These are phyloP conservation scores for Colletotrichum simmondsii DNA, from an alignment of 2,329 filamentous ascomycete genomes.

Conservation along the genomic window DNA sequence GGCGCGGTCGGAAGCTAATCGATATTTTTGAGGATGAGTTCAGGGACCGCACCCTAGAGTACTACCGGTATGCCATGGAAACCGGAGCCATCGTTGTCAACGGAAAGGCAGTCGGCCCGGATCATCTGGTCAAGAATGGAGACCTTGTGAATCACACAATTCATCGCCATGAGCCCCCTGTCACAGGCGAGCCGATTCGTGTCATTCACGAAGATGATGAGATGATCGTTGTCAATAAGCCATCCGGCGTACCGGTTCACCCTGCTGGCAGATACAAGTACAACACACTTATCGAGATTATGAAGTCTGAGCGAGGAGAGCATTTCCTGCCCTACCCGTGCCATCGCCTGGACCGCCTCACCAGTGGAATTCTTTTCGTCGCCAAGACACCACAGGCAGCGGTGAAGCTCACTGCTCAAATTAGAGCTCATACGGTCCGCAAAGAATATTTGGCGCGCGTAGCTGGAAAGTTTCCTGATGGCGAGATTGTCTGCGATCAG, in stretches of 20 bases:
- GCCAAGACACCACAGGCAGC: slow-evolving; percentile 87
- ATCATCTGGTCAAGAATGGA: slow-evolving; percentile 85
- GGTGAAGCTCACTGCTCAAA: slow-evolving; percentile 79
- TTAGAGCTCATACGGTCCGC: slow-evolving; percentile 82
- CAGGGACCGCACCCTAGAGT: slow-evolving; percentile 84
- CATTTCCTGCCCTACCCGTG: slow-evolving; percentile 75
- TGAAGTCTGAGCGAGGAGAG: slow-evolving; percentile 77
- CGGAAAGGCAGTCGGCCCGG: slow-evolving; percentile 73
- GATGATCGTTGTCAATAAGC: slow-evolving; percentile 97
- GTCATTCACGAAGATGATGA: slow-evolving; percentile 92
- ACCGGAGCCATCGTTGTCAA: slow-evolving; percentile 84
- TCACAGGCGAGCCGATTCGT: slow-evolving; percentile 81
- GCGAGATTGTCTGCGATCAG: slow-evolving; percentile 91
- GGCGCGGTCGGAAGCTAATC: slow-evolving; percentile 83
- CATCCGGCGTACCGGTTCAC: slow-evolving; percentile 93
- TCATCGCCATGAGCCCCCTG: slow-evolving; percentile 95
- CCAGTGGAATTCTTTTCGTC: slow-evolving; percentile 98
- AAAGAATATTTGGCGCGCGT: slow-evolving; percentile 97
- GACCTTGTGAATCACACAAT: slow-evolving; percentile 92
- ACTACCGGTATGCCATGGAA: slow-evolving; percentile 89
- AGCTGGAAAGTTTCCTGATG: slow-evolving; percentile 90
- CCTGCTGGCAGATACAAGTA: slow-evolving; percentile 95
- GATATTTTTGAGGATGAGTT: slow-evolving; percentile 95
- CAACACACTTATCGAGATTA: slow-evolving; percentile 94
- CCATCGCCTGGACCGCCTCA: slow-evolving; percentile 93